Conservation (phyloP, 2,329 filamentous ascomycete genomes). For the Epichloe gansuensis region DNA sequence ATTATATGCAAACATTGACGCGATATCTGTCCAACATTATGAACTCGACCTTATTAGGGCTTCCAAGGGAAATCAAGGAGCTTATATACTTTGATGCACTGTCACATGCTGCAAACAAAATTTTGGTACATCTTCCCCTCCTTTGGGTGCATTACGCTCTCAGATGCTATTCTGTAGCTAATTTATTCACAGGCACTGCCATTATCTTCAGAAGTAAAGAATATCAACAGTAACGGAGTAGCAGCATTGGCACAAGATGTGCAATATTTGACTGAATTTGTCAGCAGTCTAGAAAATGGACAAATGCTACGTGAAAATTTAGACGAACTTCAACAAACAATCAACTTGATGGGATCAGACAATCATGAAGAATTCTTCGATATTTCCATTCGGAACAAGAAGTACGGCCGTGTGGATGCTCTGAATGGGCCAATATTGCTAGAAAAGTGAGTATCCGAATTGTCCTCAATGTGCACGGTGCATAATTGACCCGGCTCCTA, state of each 20-base stretch:
- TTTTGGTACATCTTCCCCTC: conserved; percentile 36
- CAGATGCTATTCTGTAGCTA: conserved; percentile 3
- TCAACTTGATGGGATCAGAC: conserved; percentile 72
- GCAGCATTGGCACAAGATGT: conserved; percentile 72
- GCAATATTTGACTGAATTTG: conserved; percentile 71
- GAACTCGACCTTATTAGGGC: conserved; percentile 79
- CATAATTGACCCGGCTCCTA: conserved; percentile 22
- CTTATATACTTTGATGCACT: conserved; percentile 96
- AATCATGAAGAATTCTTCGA: conserved; percentile 98
- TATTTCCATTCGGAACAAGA: conserved; percentile 75
- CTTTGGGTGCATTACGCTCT: no score
- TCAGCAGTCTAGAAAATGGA: conserved; percentile 69
- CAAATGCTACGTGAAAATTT: conserved; percentile 80
- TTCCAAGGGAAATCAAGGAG: conserved; percentile 94
- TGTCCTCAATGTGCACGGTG: not conserved
- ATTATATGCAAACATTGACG: conserved; percentile 91
- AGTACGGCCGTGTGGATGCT: conserved; percentile 86
- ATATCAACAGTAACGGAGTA: conserved; percentile 80
- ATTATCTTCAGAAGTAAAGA: conserved; percentile 63
- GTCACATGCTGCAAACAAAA: conserved; percentile 76
- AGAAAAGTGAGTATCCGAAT: conserved; percentile 59
- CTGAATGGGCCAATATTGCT: conserved; percentile 76
- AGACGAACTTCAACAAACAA: conserved; percentile 87
- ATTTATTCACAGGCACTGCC: conserved; percentile 49
- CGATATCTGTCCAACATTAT: conserved; percentile 92